These are phyloP conservation scores for Dichotomocladium elegans DNA, from an alignment of 371 early-diverging fungal species.

Conservation along the genomic window DNA sequence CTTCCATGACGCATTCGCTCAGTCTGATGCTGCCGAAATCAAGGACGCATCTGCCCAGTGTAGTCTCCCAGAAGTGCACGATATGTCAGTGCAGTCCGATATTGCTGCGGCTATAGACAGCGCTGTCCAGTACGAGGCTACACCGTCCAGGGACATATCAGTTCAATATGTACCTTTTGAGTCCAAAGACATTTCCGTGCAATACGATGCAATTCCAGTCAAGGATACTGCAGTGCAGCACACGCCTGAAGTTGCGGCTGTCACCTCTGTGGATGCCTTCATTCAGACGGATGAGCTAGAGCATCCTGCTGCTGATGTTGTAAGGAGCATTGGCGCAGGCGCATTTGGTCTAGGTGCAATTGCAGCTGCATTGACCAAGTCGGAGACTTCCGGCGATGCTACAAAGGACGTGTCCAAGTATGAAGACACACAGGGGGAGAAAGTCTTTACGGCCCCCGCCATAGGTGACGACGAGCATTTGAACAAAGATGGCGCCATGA, in stretches of 20 bases:
- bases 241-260: no score
- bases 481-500: no score
- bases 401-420: neutral
- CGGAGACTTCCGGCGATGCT: neutral
- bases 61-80: neutral
- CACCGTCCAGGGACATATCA: neutral
- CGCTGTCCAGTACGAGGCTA: neutral
- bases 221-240: no score
- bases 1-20: neutral
- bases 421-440: no score
- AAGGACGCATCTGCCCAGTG: slow-evolving; percentile 6
- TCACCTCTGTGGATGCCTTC: neutral
- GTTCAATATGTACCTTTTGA: neutral
- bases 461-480: no score
- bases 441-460: no score
- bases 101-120: neutral
- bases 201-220: neutral
- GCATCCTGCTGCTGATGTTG: slow-evolving; percentile 7
- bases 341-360: slow-evolving; percentile 1
- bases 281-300: neutral
- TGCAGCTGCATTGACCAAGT: neutral
- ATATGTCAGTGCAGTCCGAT: slow-evolving; percentile 6
- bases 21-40: neutral
- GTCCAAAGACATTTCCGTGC: neutral
- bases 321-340: slow-evolving; percentile 1